Conservation (phyloP, 2,329 filamentous ascomycete species). For the Neobulgaria alba region DNA sequence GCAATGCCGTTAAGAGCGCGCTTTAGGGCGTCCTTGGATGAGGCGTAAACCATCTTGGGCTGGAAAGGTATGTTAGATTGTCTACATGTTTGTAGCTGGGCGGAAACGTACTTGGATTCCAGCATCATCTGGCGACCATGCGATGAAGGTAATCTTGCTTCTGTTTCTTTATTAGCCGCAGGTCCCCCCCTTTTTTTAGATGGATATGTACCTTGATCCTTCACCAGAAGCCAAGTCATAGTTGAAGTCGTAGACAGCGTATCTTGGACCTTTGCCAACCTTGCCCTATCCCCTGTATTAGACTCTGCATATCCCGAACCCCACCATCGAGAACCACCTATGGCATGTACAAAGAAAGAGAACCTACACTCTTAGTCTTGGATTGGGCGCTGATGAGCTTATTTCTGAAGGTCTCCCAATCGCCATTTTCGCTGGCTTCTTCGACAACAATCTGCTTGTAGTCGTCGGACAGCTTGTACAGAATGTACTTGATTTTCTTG, state of each 20-base stretch:
- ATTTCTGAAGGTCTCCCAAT: conserved; percentile 68
- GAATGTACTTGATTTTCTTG: conserved; percentile 78
- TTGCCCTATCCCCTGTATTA: conserved; percentile 37
- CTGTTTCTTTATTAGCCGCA: conserved; percentile 32
- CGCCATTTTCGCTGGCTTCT: conserved; percentile 55
- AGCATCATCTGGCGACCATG: conserved; percentile 77
- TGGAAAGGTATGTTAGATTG: conserved; percentile 30
- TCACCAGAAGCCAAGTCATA: conserved; percentile 65
- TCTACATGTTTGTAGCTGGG: background rate
- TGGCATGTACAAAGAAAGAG: background rate
- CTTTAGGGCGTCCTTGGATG: conserved; percentile 81
- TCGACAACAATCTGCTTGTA: conserved; percentile 77
- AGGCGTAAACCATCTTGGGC: conserved; percentile 87
- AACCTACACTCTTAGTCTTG: conserved; percentile 58
- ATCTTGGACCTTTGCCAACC: conserved; percentile 62
- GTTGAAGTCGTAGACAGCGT: conserved; percentile 79
- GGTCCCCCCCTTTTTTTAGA: background rate
- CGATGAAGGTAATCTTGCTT: conserved; percentile 73
- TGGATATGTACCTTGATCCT: conserved; percentile 51
- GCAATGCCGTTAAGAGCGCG: conserved; percentile 67
- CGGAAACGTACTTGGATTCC: conserved; percentile 56
- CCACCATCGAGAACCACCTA: background rate
- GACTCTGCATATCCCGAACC: background rate
- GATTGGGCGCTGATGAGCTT: conserved; percentile 66
- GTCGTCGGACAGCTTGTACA: conserved; percentile 81